Percentiles rank a stretch among this genome's conserved stretches.
Conservation (phyloP, 441 rosid genomes). For the Pelargonium cotyledonis region DNA sequence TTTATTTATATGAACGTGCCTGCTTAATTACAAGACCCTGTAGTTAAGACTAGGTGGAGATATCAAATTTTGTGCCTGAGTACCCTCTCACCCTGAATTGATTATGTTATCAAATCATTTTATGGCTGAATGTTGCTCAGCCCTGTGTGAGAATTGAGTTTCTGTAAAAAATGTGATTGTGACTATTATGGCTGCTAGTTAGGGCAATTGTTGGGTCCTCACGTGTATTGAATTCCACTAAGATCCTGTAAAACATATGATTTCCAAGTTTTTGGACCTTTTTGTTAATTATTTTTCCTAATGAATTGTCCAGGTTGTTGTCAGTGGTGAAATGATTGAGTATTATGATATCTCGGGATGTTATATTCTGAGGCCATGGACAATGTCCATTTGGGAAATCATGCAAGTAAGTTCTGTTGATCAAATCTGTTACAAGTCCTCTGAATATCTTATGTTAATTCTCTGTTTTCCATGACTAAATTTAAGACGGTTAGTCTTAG, state of each 20-base stretch:
- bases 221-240: neutral
- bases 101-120: neutral
- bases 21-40: neutral
- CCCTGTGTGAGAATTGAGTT: too few relatives aligned
- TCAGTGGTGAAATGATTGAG: slow-evolving; percentile 85
- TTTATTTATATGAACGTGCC: neutral
- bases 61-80: neutral
- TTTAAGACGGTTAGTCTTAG: too few relatives aligned
- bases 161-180: too few relatives aligned
- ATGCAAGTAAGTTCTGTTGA: slow-evolving; percentile 57
- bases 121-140: too few relatives aligned
- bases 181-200: neutral
- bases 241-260: neutral
- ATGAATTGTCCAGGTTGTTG: slow-evolving; percentile 59
- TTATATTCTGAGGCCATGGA: slow-evolving; percentile 93
- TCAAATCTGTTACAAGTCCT: too few relatives aligned
- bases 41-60: neutral
- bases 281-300: neutral
- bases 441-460: neutral
- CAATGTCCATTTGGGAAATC: slow-evolving; percentile 91
- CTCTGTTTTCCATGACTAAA: neutral
- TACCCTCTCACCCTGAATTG: neutral
- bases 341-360: slow-evolving; percentile 97
- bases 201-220: too few relatives aligned
- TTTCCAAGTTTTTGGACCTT: neutral